Base-by-base conservation (phyloP, 352 stramenopile genomes). In the Pythium dissimile region DNA sequence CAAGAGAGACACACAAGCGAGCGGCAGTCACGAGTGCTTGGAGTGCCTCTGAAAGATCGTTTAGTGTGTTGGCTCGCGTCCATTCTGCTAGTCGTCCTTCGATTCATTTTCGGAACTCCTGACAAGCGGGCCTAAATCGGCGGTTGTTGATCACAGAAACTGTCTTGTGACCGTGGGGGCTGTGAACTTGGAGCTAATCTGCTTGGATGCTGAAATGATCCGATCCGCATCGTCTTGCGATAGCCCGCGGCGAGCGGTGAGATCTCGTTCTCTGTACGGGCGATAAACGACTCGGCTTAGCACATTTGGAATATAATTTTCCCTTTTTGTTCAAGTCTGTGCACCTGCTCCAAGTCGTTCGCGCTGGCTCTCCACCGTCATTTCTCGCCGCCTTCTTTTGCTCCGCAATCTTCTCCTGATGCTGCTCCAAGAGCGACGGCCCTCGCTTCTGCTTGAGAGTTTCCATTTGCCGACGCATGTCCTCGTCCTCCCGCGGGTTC, bases 161-260 rank as follows among this genome's bases (percentile, higher is more conserved):
- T 92, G 81, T 31, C 85, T 71, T 35, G 85, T 81, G 41, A 95
- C 82, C 23, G 79, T 92, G 6, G 85, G 85, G 10, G 81, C 78
- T 15, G 85, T 90, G 52, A 95, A 95, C 72, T 91, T 91, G 53
- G 81, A 89, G 58, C 88, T 88, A 48, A 95, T 90, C 45, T 89
- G 66, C 49, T 85, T 83, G 9, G 83, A 87, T 18, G 81, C 77
- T 15, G 73, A 71, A 55, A 95, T 86, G 69, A 95, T 88, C 27
- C 74, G 68, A 9, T 86, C 67, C 10, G 85, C 85, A 34, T 88
- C 76, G 28, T 88, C 77, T 21, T 69, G 63, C 32, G 78, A 88
- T 66, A 95, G 82, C n/a, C 75, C 69, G 34, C 75, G 65, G 23
- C 81, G 71, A 39, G 55, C 65, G 15, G 68, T 72, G 43, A 95